Percentiles rank a stretch among this genome's conserved stretches.
Evolutionary conservation across 164 flowering plant genomes (phyloP).

Genomic region (Santalum album): DNA sequence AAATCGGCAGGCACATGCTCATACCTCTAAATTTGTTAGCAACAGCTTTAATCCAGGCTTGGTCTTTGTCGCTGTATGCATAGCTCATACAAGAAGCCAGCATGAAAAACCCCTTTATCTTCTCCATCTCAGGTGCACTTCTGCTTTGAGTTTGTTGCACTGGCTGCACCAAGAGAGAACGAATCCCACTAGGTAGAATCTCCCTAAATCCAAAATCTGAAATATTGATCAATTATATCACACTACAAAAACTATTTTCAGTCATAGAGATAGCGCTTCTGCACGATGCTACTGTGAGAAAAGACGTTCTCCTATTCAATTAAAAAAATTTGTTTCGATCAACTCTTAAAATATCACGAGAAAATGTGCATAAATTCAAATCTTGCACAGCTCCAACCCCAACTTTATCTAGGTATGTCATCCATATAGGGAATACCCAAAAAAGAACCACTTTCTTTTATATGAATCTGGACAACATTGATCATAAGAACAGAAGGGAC

Average conservation of each 20-base stretch:
- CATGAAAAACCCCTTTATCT: constrained; percentile 47
- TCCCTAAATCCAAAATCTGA: constrained; percentile 49
- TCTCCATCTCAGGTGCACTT: constrained; percentile 12
- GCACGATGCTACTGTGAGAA: too few relatives aligned
- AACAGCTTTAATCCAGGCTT: constrained; percentile 61
- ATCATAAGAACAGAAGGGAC: too few relatives aligned
- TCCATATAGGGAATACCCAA: too few relatives aligned
- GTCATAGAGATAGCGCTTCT: not conserved
- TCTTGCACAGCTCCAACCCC: too few relatives aligned
- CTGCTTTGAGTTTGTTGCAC: constrained; percentile 17
- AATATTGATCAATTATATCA: constrained; percentile 10
- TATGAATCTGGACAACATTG: too few relatives aligned
- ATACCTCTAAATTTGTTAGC: constrained; percentile 52
- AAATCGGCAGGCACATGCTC: constrained; percentile 2
- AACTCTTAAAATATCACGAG: too few relatives aligned
- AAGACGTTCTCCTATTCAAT: too few relatives aligned
- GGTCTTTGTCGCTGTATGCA: constrained; percentile 62
- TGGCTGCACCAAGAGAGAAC: constrained; percentile 62
- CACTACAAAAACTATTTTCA: not conserved
- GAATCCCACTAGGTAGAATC: constrained; percentile 55
- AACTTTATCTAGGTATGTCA: too few relatives aligned
- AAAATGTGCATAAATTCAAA: too few relatives aligned
- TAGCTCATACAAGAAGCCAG: constrained; percentile 56
- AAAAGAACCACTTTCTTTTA: too few relatives aligned
- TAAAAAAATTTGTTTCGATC: too few relatives aligned